Conservation (phyloP, 2,329 filamentous ascomycete genomes). For the Alternaria rosae region DNA sequence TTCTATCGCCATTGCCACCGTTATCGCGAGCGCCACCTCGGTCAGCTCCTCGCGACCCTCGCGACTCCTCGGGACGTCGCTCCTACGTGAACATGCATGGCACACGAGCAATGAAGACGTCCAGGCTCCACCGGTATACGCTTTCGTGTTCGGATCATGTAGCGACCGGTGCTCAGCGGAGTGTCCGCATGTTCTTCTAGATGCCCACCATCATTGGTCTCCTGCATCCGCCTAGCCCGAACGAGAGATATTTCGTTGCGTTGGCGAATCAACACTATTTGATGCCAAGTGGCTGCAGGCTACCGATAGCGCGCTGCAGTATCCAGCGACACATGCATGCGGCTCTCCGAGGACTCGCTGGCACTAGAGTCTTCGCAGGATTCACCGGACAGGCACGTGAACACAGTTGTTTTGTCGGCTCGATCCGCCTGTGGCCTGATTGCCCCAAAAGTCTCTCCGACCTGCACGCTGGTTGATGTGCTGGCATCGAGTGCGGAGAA, state of each 20-base stretch:
- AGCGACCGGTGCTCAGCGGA: constrained; percentile 12
- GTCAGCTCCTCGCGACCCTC: neutral
- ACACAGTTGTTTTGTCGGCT: constrained; percentile 2
- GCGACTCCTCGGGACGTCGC: constrained; percentile 8
- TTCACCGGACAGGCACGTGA: constrained; percentile 12
- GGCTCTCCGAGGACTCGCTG: constrained; percentile 13
- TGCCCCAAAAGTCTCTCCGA: neutral
- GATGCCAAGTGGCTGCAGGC: constrained; percentile 21
- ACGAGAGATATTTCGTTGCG: constrained; percentile 14
- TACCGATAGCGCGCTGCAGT: constrained; percentile 25
- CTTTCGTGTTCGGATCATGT: neutral
- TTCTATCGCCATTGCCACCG: neutral
- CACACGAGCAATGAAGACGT: constrained; percentile 3
- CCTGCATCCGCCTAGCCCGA: constrained; percentile 30
- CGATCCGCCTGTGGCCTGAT: neutral
- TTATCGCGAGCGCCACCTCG: neutral
- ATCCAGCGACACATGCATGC: constrained; percentile 21
- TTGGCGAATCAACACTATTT: constrained; percentile 41
- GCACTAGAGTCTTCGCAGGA: neutral
- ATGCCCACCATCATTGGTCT: constrained; percentile 26
- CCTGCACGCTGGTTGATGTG: neutral
- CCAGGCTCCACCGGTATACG: constrained; percentile 1
- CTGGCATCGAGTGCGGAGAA: constrained; percentile 1
- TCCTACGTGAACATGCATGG: neutral
- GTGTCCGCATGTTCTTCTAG: constrained; percentile 9